Evolutionary conservation across 78 protist species (phyloP), one percentile per base, ranked within the genome.

Genomic region (Dictyostelium brefeldianum): DNA sequence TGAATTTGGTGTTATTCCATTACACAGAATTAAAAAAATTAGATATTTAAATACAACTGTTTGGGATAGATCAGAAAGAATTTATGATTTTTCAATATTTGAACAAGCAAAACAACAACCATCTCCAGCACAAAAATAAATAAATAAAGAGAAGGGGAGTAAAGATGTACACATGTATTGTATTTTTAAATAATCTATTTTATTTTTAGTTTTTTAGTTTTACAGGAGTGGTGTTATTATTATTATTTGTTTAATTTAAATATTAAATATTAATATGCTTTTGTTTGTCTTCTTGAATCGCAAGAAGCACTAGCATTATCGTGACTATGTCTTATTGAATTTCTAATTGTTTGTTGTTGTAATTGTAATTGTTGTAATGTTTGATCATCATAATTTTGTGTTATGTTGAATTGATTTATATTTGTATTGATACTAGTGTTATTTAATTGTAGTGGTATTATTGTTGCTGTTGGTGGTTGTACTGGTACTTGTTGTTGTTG

Each of bases 1-100:
- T 47, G 91, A 84, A 74, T 29, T 74, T 70, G 91, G 81, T 47
- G 59, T 73, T 2, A 62, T 84, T 12, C 91, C 91, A 14, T 20
- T 74, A 36, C 91, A 84, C 57, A 25, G 91, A 22, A 57, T 57
- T 57, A 57, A 27, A 57, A 22, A 57, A 57, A n/a, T 57, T n/a
- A 57, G 65, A 57, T 27, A 57, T n/a, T 57, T 57, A 57, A 57
- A 57, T 57, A 22, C 17, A 57, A 57, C n/a, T n/a, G 65, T 57
- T 8, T 57, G 65, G 65, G 17, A 22, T n/a, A 22, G 65, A n/a
- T 57, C 65, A n/a, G 65, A 57, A 57, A 57, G 65, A 57, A 8
- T 57, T 57, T 57, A 57, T 57, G 65, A 57, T 57, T 57, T 57
- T 27, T 57, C 65, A 57, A 57, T 20, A 43, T 43, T 71, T 71